phyloP scores from a whole-genome alignment of 208 protist genomes.

The Trypanosoma brucei region DNA sequence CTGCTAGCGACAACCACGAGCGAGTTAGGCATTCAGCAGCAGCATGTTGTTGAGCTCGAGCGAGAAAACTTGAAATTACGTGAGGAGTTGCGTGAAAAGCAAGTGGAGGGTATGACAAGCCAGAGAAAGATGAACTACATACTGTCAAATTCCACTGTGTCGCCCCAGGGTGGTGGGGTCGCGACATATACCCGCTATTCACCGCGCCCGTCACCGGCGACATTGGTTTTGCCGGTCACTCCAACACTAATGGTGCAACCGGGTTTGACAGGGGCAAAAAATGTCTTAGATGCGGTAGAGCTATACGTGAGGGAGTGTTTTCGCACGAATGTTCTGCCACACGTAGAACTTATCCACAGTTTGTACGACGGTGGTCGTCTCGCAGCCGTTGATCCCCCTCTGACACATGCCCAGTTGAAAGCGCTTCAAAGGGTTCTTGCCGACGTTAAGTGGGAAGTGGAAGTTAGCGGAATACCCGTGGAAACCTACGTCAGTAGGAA shows the following conservation, averaged over 20 bases:
- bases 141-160: neutral
- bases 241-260: too few species aligned
- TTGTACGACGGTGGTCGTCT: slow-evolving; percentile 21
- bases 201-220: too few species aligned
- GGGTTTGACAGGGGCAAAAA: neutral
- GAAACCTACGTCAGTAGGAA: neutral
- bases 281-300: slow-evolving; percentile 3
- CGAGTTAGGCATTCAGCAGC: slow-evolving; percentile 20
- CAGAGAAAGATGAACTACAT: neutral
- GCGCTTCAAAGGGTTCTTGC: slow-evolving; percentile 16
- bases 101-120: neutral
- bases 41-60: slow-evolving; percentile 22
- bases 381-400: slow-evolving; percentile 22
- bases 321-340: slow-evolving; percentile 14
- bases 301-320: slow-evolving; percentile 25
- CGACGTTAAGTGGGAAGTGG: neutral
- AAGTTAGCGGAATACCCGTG: neutral
- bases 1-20: slow-evolving; percentile 21
- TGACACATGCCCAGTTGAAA: slow-evolving; percentile 23
- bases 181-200: too few species aligned
- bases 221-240: too few species aligned
- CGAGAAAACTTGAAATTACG: slow-evolving; percentile 24
- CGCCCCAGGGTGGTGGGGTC: too few species aligned
- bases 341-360: slow-evolving; percentile 30
- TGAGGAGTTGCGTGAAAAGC: slow-evolving; percentile 5